These are phyloP conservation scores for Pichia sp. DNA, from an alignment of 1,139 yeast genomes.

Conservation along the genomic window DNA sequence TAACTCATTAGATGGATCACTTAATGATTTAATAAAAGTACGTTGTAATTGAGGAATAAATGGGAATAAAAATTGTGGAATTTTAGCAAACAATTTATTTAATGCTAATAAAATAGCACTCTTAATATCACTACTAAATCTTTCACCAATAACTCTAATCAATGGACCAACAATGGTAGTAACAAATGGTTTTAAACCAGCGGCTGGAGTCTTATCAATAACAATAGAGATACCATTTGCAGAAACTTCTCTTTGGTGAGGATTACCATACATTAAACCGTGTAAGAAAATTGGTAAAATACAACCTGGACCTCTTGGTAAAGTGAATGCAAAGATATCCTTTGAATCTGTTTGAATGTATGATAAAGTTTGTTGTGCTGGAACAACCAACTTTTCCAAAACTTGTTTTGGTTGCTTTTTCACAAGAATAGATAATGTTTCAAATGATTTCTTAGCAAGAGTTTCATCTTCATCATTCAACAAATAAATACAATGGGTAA, in stretches of 20 bases:
- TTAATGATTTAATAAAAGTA: conserved; percentile 86
- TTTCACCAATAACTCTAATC: conserved; percentile 96
- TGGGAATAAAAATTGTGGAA: conserved; percentile 89
- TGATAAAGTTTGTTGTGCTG: conserved; percentile 68
- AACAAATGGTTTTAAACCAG: conserved; percentile 76
- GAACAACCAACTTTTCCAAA: conserved; percentile 69
- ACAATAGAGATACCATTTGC: conserved; percentile 88
- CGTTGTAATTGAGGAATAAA: conserved; percentile 96
- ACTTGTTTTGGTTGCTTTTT: conserved; percentile 69
- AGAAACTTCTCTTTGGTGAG: conserved; percentile 76
- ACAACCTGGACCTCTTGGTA: conserved; percentile 85
- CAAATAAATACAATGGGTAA: conserved; percentile 61
- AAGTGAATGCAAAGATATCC: conserved; percentile 67
- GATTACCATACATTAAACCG: conserved; percentile 90
- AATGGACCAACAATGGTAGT: conserved; percentile 95
- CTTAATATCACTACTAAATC: conserved; percentile 84
- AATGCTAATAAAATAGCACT: conserved; percentile 85
- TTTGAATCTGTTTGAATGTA: conserved; percentile 59
- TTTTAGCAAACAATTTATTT: conserved; percentile 68
- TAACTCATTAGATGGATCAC: conserved; percentile 67
- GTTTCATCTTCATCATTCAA: conserved; percentile 64
- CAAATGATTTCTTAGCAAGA: conserved; percentile 66
- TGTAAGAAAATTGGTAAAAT: conserved; percentile 87
- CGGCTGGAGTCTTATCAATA: conserved; percentile 80
- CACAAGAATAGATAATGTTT: conserved; percentile 58